Evolutionary conservation across 768 basidiomycete species (phyloP).

Genomic region (Suillus decipiens): DNA sequence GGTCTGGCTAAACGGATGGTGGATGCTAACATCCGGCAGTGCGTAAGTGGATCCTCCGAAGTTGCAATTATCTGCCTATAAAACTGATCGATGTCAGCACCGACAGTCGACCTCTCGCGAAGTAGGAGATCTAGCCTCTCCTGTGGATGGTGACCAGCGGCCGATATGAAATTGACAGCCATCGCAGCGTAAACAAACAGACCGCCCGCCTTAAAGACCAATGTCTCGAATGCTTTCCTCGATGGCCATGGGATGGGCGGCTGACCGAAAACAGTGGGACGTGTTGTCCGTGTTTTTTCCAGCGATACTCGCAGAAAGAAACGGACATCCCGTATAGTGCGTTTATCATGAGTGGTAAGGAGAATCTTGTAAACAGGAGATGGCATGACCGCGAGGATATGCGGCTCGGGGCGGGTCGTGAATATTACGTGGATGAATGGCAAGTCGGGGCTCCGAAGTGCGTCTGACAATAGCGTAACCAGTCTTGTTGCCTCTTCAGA

Average conservation of each 20-base stretch:
- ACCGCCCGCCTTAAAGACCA: constrained; percentile 16
- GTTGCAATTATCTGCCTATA: not conserved
- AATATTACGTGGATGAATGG: not conserved
- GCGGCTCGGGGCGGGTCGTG: not conserved
- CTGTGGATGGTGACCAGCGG: not conserved
- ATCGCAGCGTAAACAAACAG: constrained; percentile 17
- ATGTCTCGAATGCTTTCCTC: constrained; percentile 15
- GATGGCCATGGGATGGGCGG: constrained; percentile 18
- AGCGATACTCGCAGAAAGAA: constrained; percentile 18
- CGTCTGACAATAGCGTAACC: constrained; percentile 10
- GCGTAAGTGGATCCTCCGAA: not conserved
- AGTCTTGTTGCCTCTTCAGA: constrained; percentile 17
- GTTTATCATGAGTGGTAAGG: constrained; percentile 12
- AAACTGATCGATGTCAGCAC: not conserved
- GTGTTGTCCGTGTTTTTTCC: constrained; percentile 10
- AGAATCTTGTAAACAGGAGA: constrained; percentile 1
- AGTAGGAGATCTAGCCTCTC: not conserved
- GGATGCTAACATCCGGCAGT: not conserved
- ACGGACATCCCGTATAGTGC: constrained; percentile 16
- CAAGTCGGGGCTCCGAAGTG: constrained; percentile 9
- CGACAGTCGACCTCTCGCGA: not conserved
- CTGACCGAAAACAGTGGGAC: constrained; percentile 2
- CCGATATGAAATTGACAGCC: not conserved
- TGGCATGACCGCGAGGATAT: not conserved
- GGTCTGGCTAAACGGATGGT: not conserved